Conservation (phyloP, 2,329 filamentous ascomycete species). For the Dendrostoma leiphaemia region DNA sequence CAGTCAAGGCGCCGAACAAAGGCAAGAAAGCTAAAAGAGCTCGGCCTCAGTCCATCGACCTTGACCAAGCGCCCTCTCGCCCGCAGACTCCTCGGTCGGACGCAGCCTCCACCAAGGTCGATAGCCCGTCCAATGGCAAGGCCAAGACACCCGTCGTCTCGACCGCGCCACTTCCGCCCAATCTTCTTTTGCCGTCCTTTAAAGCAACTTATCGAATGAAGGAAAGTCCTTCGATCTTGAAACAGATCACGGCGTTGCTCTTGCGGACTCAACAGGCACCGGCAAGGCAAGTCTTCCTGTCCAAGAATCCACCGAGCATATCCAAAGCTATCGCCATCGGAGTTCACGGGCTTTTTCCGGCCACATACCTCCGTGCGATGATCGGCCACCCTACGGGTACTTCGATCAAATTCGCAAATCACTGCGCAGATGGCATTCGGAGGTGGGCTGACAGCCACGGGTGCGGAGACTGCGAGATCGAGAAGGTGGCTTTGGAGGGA, state of each 20-base stretch:
- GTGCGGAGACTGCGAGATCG: conserved; percentile 74
- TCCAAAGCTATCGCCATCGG: conserved; percentile 90
- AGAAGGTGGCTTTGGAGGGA: conserved; percentile 91
- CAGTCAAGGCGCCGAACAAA: conserved; percentile 30
- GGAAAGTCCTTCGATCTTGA: conserved; percentile 67
- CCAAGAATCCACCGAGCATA: conserved; percentile 68
- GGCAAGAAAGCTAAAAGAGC: conserved; percentile 40
- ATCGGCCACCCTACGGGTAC: conserved; percentile 95
- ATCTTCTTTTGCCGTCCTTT: conserved; percentile 70
- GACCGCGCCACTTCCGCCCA: conserved; percentile 45
- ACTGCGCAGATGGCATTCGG: conserved; percentile 79
- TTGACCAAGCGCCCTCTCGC: conserved; percentile 37
- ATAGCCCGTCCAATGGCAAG: conserved; percentile 27
- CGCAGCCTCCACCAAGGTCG: conserved; percentile 23
- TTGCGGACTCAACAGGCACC: conserved; percentile 53
- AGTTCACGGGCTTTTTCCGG: conserved; percentile 91
- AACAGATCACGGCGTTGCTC: conserved; percentile 60
- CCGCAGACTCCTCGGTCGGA: conserved; percentile 34
- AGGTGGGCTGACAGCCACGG: conserved; percentile 76
- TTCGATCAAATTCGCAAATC: conserved; percentile 87
- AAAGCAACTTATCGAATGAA: conserved; percentile 65
- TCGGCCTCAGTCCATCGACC: conserved; percentile 47
- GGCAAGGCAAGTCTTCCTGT: conserved; percentile 69
- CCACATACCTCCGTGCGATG: conserved; percentile 80
- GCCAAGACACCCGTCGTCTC: conserved; percentile 41